phyloP scores from a whole-genome alignment of 257 asterid genomes.

The Verbascum thapsus region DNA sequence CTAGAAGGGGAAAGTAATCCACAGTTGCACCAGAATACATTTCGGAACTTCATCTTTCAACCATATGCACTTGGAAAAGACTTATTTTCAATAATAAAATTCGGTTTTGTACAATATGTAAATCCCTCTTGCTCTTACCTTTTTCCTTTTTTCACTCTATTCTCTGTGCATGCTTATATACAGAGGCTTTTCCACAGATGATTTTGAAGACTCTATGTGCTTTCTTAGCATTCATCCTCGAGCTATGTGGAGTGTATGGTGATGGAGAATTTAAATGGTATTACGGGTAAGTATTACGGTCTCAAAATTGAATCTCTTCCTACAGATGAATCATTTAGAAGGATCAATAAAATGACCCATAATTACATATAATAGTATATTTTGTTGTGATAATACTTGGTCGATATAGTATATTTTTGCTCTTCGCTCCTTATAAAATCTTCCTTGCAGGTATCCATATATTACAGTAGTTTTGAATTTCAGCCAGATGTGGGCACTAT shows the following conservation, averaged over 20 bases:
- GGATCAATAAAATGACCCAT: not conserved
- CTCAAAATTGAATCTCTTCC: not conserved
- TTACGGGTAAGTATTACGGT: constrained; percentile 65
- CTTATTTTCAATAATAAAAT: constrained; percentile 68
- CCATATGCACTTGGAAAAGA: constrained; percentile 74
- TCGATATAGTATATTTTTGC: not conserved
- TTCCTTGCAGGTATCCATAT: constrained; percentile 77
- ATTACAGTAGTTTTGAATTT: constrained; percentile 74
- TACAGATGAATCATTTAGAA: not conserved
- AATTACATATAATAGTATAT: not conserved
- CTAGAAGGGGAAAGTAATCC: constrained; percentile 50
- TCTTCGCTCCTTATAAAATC: not conserved
- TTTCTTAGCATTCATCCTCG: constrained; percentile 73
- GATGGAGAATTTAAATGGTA: constrained; percentile 94
- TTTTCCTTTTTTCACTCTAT: not conserved
- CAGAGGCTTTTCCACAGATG: constrained; percentile 58
- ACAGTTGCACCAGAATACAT: constrained; percentile 34
- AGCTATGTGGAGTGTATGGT: constrained; percentile 85
- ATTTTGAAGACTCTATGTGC: constrained; percentile 88
- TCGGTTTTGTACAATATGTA: constrained; percentile 96
- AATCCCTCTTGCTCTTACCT: constrained; percentile 22
- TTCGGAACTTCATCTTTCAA: constrained; percentile 54
- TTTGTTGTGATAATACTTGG: not conserved
- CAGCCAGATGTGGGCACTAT: constrained; percentile 98
- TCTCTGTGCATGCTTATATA: constrained; percentile 12